A percentile compares a stretch with the other conserved stretches of the same genome.
Evolutionary conservation across 2,329 filamentous ascomycete genomes (phyloP).

Genomic region (Lomentospora prolificans): DNA sequence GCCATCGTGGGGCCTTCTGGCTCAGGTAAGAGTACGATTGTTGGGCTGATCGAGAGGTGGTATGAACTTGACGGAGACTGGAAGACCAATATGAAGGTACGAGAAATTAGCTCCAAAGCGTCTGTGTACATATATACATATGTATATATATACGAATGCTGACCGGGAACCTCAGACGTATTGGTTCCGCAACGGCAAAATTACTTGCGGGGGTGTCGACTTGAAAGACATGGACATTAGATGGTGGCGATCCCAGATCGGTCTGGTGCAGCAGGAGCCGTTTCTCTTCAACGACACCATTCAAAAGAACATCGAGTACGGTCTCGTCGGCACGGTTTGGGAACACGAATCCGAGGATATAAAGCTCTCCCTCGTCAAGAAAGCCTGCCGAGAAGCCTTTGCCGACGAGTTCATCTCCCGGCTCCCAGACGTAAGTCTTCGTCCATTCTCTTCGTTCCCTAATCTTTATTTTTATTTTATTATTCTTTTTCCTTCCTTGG

Average conservation of each 20-base stretch:
- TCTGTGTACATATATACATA: not conserved
- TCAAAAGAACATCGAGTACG: conserved; percentile 36
- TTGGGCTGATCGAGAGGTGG: conserved; percentile 62
- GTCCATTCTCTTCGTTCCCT: not conserved
- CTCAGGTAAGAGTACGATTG: conserved; percentile 64
- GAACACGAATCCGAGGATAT: conserved; percentile 38
- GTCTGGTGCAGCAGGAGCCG: conserved; percentile 58
- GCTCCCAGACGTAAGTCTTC: conserved; percentile 28
- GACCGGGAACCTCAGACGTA: not conserved
- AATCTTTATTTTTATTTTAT: not conserved
- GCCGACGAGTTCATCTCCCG: conserved; percentile 40
- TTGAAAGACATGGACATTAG: conserved; percentile 51
- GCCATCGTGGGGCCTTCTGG: conserved; percentile 67
- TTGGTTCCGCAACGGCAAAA: conserved; percentile 18
- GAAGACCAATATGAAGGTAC: conserved; percentile 1
- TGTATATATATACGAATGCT: not conserved
- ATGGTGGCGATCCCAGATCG: conserved; percentile 53
- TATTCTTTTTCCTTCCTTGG: not conserved
- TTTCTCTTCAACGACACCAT: conserved; percentile 60
- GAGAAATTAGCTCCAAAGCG: not conserved
- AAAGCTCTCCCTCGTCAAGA: conserved; percentile 34
- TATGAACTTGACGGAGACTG: conserved; percentile 37
- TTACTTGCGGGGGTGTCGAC: conserved; percentile 42
- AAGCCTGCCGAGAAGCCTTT: conserved; percentile 40
- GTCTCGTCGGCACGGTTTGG: conserved; percentile 27